Evolutionary conservation across 2,329 filamentous ascomycete species (phyloP).

Genomic region (Endoconidiophora laricicola): DNA sequence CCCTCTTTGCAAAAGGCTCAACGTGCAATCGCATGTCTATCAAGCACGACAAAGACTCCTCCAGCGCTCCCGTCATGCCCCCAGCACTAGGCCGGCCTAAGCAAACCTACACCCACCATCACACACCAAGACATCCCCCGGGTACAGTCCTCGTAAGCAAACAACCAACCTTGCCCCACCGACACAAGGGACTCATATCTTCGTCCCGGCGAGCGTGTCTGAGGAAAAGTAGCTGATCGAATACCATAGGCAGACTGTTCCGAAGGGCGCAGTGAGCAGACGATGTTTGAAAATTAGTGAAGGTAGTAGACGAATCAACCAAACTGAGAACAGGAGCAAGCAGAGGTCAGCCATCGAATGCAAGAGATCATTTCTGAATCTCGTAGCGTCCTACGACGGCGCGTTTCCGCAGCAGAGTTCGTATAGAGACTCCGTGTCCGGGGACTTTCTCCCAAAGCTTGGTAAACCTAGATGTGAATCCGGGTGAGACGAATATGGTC

Average conservation of each 20-base stretch:
- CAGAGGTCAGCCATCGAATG: slow-evolving; percentile 26
- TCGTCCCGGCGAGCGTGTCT: slow-evolving; percentile 44
- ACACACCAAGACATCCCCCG: not conserved
- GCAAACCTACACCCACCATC: slow-evolving; percentile 6
- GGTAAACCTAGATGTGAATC: slow-evolving; percentile 14
- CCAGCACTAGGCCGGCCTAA: slow-evolving; percentile 18
- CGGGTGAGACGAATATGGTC: slow-evolving; percentile 16
- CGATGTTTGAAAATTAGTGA: not conserved
- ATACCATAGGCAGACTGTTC: slow-evolving; percentile 19
- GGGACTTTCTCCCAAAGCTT: slow-evolving; percentile 99
- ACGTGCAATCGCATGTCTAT: slow-evolving; percentile 97
- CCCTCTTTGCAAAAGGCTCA: slow-evolving; percentile 19
- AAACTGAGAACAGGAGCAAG: slow-evolving; percentile 9
- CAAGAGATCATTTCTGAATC: not conserved
- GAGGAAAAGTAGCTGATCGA: too few species aligned
- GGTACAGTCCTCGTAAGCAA: not conserved
- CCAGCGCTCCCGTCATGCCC: slow-evolving; percentile 17
- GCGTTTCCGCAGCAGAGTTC: slow-evolving; percentile 68
- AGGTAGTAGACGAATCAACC: not conserved
- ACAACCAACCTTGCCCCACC: slow-evolving; percentile 1
- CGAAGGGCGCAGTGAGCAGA: slow-evolving; percentile 15
- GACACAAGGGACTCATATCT: slow-evolving; percentile 64
- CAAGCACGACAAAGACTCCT: slow-evolving; percentile 72
- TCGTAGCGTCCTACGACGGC: slow-evolving; percentile 67
- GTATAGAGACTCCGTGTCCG: slow-evolving; percentile 49